phyloP scores from a whole-genome alignment of 352 stramenopile genomes.

The Elongisporangium undulatum region DNA sequence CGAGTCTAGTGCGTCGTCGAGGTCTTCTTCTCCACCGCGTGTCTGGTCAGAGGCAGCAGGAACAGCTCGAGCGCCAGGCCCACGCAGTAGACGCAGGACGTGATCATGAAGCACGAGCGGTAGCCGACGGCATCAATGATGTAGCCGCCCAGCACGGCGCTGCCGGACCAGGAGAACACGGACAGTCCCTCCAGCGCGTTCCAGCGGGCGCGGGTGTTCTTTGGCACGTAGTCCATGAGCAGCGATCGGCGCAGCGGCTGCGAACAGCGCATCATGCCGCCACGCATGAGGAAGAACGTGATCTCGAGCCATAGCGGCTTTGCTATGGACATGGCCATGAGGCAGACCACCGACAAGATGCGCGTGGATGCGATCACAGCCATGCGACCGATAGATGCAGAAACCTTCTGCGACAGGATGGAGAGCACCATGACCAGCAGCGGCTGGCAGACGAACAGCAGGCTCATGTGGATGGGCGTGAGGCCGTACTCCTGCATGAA shows the following conservation, averaged over 20 bases:
- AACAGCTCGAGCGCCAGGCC: constrained; percentile 55
- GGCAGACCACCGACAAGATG: constrained; percentile 45
- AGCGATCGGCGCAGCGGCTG: constrained; percentile 73
- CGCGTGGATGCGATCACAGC: constrained; percentile 69
- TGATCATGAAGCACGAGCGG: constrained; percentile 79
- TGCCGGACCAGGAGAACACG: constrained; percentile 81
- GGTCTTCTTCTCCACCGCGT: constrained; percentile 28
- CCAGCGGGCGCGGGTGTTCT: constrained; percentile 69
- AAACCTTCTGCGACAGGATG: constrained; percentile 45
- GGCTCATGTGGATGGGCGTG: constrained; percentile 64
- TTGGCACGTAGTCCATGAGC: constrained; percentile 77
- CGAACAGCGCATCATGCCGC: constrained; percentile 82
- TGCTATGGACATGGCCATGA: constrained; percentile 63
- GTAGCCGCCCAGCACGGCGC: constrained; percentile 67
- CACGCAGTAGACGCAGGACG: constrained; percentile 60
- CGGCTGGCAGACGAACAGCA: constrained; percentile 63
- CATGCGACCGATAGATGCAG: constrained; percentile 52
- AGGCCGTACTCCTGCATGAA: constrained; percentile 79
- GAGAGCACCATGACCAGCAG: constrained; percentile 68
- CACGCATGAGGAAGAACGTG: constrained; percentile 3
- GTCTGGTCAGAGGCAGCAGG: constrained; percentile 60
- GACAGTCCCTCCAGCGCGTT: constrained; percentile 71
- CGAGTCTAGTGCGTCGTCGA: too few species aligned
- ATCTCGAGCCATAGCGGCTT: constrained; percentile 29
- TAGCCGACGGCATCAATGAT: constrained; percentile 79